These are phyloP conservation scores for Passiflora organensis DNA, from an alignment of 345 rosid genomes.

Conservation along the genomic window DNA sequence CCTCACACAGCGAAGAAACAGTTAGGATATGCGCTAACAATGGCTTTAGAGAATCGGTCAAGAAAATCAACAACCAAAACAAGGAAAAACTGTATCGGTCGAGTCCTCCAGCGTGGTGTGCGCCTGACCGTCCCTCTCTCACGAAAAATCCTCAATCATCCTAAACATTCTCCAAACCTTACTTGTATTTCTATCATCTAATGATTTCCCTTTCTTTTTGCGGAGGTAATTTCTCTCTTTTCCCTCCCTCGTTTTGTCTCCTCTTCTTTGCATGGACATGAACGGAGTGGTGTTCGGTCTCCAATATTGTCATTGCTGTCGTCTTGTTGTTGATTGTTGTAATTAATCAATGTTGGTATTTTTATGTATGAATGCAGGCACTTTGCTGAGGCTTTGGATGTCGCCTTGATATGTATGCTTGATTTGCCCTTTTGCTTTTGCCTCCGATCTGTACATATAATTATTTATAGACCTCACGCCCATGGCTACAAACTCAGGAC, in stretches of 20 bases:
- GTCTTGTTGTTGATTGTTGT: background rate
- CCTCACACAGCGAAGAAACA: too few species aligned
- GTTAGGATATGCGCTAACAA: too few species aligned
- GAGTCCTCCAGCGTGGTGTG: conserved; percentile 14
- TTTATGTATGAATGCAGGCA: conserved; percentile 23
- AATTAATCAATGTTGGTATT: too few species aligned
- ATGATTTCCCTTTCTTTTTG: conserved; percentile 22
- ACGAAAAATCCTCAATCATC: conserved; percentile 10
- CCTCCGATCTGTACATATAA: background rate
- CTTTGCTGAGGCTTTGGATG: conserved; percentile 33
- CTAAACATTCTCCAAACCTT: background rate
- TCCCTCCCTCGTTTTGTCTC: too few species aligned
- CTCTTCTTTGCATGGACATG: background rate
- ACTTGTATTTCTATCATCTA: conserved; percentile 21
- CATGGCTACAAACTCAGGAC: conserved; percentile 38
- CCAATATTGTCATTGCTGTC: background rate
- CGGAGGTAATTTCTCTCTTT: conserved; percentile 44
- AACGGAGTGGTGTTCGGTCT: background rate
- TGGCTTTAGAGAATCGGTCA: conserved; percentile 1
- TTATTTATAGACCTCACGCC: background rate
- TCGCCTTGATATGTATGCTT: conserved; percentile 19
- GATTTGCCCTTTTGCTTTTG: background rate
- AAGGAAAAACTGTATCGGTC: too few species aligned
- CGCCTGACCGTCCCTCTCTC: conserved; percentile 22
- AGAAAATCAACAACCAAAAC: background rate